Percentiles rank a stretch among this genome's conserved stretches.
Evolutionary conservation across 305 asterid genomes (phyloP).

Genomic region (Rubia peregrina): DNA sequence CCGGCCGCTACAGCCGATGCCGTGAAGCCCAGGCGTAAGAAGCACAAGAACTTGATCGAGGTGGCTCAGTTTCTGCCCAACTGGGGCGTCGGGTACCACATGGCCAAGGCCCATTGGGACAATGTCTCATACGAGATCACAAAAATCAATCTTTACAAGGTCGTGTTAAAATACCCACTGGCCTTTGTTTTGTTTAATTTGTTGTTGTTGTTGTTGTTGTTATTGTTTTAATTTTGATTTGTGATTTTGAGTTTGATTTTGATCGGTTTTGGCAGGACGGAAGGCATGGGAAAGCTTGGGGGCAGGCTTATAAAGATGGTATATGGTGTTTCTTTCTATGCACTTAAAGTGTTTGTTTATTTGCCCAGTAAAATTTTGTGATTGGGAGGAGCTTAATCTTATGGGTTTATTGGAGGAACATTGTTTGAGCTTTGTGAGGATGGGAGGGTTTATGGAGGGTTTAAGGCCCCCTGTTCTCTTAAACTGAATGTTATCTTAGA

Average conservation of each 20-base stretch:
- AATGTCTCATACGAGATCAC: slow-evolving; percentile 49
- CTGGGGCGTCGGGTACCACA: slow-evolving; percentile 93
- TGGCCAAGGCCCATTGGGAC: slow-evolving; percentile 75
- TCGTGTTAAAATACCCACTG: neutral
- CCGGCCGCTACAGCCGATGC: slow-evolving; percentile 21
- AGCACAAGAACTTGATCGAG: slow-evolving; percentile 77
- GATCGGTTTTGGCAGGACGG: slow-evolving; percentile 63
- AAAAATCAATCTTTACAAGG: slow-evolving; percentile 90
- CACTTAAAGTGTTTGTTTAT: neutral
- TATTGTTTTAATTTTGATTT: neutral
- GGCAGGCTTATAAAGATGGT: slow-evolving; percentile 78
- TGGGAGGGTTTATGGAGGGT: no score
- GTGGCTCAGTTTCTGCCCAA: slow-evolving; percentile 54
- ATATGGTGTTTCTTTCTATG: slow-evolving; percentile 8
- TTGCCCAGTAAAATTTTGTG: neutral
- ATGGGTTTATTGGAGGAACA: neutral
- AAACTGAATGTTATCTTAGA: no score
- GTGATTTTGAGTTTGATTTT: slow-evolving; percentile 12
- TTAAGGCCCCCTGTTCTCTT: no score
- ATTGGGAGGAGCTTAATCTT: no score
- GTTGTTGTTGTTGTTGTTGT: no score
- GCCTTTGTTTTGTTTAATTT: neutral
- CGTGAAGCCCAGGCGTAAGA: slow-evolving; percentile 52
- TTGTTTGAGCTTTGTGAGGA: no score
- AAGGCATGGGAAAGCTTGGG: slow-evolving; percentile 83